A percentile compares a stretch with the other conserved stretches of the same genome.
These are phyloP conservation scores for Fusarium mexicanum DNA, from an alignment of 2,329 filamentous ascomycete species.

Conservation along the genomic window DNA sequence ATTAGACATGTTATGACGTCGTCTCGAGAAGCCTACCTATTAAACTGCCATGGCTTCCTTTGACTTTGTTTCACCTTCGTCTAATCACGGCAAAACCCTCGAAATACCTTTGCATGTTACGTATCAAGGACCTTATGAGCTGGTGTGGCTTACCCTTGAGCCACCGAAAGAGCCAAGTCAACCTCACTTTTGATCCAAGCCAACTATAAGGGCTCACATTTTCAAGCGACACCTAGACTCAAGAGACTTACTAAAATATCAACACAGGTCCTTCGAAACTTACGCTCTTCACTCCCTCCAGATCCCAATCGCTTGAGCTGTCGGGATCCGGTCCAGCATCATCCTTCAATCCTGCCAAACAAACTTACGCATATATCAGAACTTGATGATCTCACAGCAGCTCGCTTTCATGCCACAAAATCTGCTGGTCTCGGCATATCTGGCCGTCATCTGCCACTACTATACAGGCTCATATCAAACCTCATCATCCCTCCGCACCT, in stretches of 20 bases:
- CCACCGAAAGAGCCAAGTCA: neutral
- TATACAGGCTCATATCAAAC: conserved; percentile 64
- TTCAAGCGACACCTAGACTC: neutral
- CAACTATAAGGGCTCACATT: neutral
- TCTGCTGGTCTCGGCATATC: conserved; percentile 59
- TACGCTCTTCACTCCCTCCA: conserved; percentile 42
- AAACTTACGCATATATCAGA: conserved; percentile 54
- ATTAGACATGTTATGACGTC: neutral
- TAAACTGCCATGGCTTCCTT: neutral
- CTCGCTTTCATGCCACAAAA: conserved; percentile 60
- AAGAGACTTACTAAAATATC: neutral
- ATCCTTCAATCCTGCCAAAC: conserved; percentile 27
- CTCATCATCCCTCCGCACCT: conserved; percentile 59
- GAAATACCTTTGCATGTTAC: neutral
- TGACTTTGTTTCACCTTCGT: neutral
- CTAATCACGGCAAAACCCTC: neutral
- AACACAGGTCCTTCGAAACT: conserved; percentile 37
- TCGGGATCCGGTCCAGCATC: conserved; percentile 24
- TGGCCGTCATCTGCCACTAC: conserved; percentile 63
- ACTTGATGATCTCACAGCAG: conserved; percentile 58
- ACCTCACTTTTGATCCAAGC: neutral
- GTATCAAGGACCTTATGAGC: neutral
- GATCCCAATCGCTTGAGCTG: conserved; percentile 19
- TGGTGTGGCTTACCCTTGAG: neutral
- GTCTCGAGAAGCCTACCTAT: neutral